Percentiles rank a stretch among this genome's conserved stretches.
These are phyloP conservation scores for Candida boidinii DNA, from an alignment of 805 yeast genomes.

Conservation along the genomic window DNA sequence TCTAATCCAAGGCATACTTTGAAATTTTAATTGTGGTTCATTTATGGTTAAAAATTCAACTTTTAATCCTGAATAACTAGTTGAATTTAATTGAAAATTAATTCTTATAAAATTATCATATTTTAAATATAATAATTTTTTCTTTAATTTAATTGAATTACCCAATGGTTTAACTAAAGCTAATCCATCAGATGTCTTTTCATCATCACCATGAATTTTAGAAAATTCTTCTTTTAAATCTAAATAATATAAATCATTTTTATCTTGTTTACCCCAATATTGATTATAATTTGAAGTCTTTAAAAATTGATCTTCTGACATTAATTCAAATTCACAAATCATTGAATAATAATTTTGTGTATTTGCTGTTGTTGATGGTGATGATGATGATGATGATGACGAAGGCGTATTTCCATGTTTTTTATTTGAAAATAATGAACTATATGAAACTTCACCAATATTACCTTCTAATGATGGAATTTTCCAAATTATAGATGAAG, in stretches of 20 bases:
- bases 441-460: too few relatives aligned
- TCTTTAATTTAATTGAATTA: slow-evolving; percentile 28
- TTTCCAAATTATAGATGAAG: slow-evolving; percentile 64
- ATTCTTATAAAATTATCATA: slow-evolving; percentile 8
- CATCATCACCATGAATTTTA: slow-evolving; percentile 29
- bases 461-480: slow-evolving; percentile 57
- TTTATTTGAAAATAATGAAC: too few relatives aligned
- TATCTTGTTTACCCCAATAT: slow-evolving; percentile 21
- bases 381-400: too few relatives aligned
- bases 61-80: slow-evolving; percentile 57
- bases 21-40: slow-evolving; percentile 48
- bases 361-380: too few relatives aligned
- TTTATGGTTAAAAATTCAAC: slow-evolving; percentile 59
- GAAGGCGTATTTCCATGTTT: too few relatives aligned
- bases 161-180: background rate
- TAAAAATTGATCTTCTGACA: slow-evolving; percentile 9
- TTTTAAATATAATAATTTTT: slow-evolving; percentile 11
- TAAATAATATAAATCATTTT: slow-evolving; percentile 23
- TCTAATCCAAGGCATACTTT: slow-evolving; percentile 73
- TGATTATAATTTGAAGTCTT: slow-evolving; percentile 11
- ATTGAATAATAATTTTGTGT: slow-evolving; percentile 18
- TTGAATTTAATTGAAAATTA: slow-evolving; percentile 53
- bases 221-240: slow-evolving; percentile 20
- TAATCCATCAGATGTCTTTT: too few relatives aligned
- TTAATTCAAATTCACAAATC: slow-evolving; percentile 26